Evolutionary conservation across 2,329 filamentous ascomycete species (phyloP), one percentile per base, ranked within the genome.

Genomic region (Chrysoporthe austroafricana): DNA sequence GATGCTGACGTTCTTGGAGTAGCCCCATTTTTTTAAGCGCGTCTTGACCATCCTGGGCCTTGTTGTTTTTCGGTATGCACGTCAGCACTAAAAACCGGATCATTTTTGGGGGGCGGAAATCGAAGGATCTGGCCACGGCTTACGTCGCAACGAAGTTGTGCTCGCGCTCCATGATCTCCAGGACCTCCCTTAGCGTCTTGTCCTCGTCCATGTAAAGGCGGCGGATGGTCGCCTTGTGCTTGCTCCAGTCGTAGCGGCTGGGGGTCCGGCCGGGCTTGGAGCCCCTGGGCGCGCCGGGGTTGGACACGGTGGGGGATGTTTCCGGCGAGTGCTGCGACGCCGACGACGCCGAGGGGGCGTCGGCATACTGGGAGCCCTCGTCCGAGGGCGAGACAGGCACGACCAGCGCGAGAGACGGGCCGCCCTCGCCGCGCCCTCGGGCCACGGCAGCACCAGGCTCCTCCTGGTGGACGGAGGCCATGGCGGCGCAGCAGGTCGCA

Each of bases 61-160:
- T 36, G 36, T 36, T 42, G 34, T n/a, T 34, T 4, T 60, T 14
- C 6, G 11, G 18, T 48, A 59, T 64, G 59, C 59, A 58, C 57
- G 66, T 66, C 59, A 70, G 63, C 54, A 64, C 39, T 43, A 60
- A n/a, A n/a, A 58, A 8, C 50, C 50, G 26, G 32, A 8, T 39
- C 32, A 8, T 39, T n/a, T 21, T 21, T n/a, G 34, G 32, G 34
- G 34, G 32, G n/a, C 13, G 46, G 11, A 3, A 3, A 61, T 32
- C 1, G 13, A 16, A 21, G 32, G 6, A 26, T 44, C 39, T 50
- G 44, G 18, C 34, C 42, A 42, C 26, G 26, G 60, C 70, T 70
- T 63, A 73, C 72, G 72, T 73, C 36, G 69, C 72, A 32, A 70
- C 50, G 32, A 73, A 73, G 36, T 63, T 64, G 59, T 73, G 67